Percentiles rank a stretch among this genome's conserved stretches.
Conservation (phyloP, 2,329 filamentous ascomycete genomes). For the Oidium heveae region DNA sequence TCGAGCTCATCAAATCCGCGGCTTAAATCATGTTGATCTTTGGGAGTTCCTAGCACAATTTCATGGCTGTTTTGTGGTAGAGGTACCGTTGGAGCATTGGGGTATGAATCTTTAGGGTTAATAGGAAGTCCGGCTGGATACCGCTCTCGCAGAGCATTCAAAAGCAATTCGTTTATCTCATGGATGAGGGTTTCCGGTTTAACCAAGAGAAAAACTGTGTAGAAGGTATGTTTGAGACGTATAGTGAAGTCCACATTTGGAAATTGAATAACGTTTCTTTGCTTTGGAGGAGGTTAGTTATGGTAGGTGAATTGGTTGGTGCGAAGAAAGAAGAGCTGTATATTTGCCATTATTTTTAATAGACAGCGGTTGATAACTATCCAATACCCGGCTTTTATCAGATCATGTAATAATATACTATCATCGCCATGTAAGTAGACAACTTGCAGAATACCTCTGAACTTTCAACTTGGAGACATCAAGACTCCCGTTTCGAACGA, state of each 20-base stretch:
- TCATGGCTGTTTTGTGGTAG: slow-evolving; percentile 16
- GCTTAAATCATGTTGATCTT: slow-evolving; percentile 21
- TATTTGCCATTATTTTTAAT: too few relatives aligned
- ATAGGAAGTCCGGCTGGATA: slow-evolving; percentile 27
- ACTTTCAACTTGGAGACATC: too few relatives aligned
- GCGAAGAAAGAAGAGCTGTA: too few relatives aligned
- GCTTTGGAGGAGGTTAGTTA: too few relatives aligned
- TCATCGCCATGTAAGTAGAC: too few relatives aligned
- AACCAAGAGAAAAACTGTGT: slow-evolving; percentile 44
- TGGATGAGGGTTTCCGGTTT: slow-evolving; percentile 30
- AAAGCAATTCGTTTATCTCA: slow-evolving; percentile 29
- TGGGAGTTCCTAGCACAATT: slow-evolving; percentile 21
- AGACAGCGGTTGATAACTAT: too few relatives aligned
- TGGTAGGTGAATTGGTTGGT: too few relatives aligned
- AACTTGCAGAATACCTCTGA: too few relatives aligned
- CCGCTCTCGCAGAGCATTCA: slow-evolving; percentile 29
- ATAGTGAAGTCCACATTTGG: slow-evolving; percentile 27
- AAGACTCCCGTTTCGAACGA: too few relatives aligned
- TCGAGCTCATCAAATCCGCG: slow-evolving; percentile 23
- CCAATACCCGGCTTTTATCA: too few relatives aligned
- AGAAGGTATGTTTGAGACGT: slow-evolving; percentile 46
- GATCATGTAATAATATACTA: too few relatives aligned
- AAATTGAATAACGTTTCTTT: too few relatives aligned
- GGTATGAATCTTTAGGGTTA: slow-evolving; percentile 3
- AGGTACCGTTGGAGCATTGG: slow-evolving; percentile 3